Conservation (phyloP, 257 asterid species). For the Handroanthus guayacan region DNA sequence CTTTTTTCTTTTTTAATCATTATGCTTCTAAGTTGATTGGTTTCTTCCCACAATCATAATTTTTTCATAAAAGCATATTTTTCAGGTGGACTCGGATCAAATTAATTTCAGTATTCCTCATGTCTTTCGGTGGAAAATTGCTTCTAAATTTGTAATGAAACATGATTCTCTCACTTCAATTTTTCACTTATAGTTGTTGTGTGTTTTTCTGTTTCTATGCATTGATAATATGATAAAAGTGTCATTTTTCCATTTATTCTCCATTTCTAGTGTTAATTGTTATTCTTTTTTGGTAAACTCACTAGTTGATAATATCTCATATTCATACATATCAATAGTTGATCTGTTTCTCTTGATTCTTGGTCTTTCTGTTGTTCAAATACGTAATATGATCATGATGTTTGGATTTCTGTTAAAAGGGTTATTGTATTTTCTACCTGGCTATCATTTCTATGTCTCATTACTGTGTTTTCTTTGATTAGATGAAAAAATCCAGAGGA, state of each 20-base stretch:
- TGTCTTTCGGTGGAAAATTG: not conserved
- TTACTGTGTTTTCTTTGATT: constrained; percentile 18
- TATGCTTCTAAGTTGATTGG: not conserved
- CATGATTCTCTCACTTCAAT: not conserved
- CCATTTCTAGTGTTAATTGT: not conserved
- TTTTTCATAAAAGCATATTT: not conserved
- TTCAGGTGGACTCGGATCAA: constrained; percentile 5
- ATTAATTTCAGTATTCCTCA: not conserved
- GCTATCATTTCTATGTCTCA: constrained; percentile 3
- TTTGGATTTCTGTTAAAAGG: not conserved
- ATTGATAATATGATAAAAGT: not conserved
- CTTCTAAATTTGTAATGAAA: not conserved
- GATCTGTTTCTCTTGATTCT: not conserved
- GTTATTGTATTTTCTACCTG: not conserved
- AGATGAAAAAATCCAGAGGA: constrained; percentile 8
- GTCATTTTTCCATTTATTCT: not conserved
- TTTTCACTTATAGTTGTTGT: not conserved
- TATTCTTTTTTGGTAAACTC: not conserved
- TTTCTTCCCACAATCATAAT: not conserved
- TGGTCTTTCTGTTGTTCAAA: not conserved
- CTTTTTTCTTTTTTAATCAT: not conserved
- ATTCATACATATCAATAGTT: no score
- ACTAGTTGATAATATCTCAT: not conserved
- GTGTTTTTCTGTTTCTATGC: not conserved
- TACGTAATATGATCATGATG: constrained; percentile 2